Evolutionary conservation across 345 rosid genomes (phyloP), one percentile per base, ranked within the genome.

Genomic region (Dipteronia sinensis): DNA sequence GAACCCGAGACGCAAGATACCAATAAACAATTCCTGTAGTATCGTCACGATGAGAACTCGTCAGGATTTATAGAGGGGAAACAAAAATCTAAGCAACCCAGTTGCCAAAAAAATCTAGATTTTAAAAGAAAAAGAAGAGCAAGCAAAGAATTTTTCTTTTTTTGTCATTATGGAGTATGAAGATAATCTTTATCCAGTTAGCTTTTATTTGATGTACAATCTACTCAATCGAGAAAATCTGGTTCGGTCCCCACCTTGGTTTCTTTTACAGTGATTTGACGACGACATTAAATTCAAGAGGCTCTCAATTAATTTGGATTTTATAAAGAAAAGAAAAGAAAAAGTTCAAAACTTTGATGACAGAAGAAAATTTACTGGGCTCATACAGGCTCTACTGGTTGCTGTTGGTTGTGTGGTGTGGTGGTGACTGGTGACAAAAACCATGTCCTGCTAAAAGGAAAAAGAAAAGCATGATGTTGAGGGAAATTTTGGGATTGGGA

Each of bases 111-210:
- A 78, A 77, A 75, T 61, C 4, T 34, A 55, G 25, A 76, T 46
- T 4, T 75, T 42, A 17, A 34, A 62, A 34, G 29, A 51, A 31
- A 55, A 73, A 61, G 46, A 3, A 66, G 55, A 3, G 12, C 76
- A 71, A 49, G 58, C 65, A 47, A 13, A 7, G 27, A 75, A 63
- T 64, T 63, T 25, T 3, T n/a, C 40, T 51, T 6, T 22, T 25
- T 6, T 3, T 16, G 31, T 23, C 65, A 72, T 23, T 63, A 77
- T 10, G 80, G 83, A 82, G 85, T 83, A 76, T 70, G 70, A 76
- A 65, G 76, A 13, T n/a, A 64, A 78, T 74, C 83, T 71, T 80
- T 76, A 84, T 84, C 86, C 72, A 40, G 16, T 76, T 42, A 34
- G 10, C 67, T 65, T 80, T 68, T 40, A 59, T 65, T 76, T 68